Evolutionary conservation across 2,329 filamentous ascomycete genomes (phyloP), one percentile per base, ranked within the genome.

Genomic region (Polychaeton citri): DNA sequence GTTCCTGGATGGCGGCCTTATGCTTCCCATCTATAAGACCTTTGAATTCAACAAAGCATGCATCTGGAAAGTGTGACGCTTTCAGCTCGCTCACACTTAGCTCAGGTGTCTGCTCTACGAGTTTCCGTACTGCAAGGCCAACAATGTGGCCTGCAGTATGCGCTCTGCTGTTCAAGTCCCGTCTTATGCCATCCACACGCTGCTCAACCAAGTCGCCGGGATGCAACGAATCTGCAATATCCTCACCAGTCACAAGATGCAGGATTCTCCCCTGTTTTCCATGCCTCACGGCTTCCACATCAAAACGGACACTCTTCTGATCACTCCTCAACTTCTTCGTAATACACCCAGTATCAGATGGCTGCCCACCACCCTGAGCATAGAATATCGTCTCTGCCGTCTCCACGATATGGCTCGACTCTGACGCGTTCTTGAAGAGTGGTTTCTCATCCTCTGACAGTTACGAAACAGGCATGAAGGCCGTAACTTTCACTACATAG

Each of bases 301-400:
- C 38, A 28, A 42, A 45, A 7, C 31, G 2, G 21, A 35, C 3
- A 13, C 20, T n/a, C 24, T 28, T 28, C 5, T 7, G 12, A 7
- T 4, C 15, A 10, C 5, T 15, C 24, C 5, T 15, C 7, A 15
- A 28, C 12, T 10, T 4, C 7, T 37, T 24, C 6, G 36, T 37
- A 21, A 44, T 43, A 32, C 26, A 21, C 13, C 44, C 44, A 4
- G 32, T 32, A 30, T 46, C 44, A n/a, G 40, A 43, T 2, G 44
- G 44, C 32, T 46, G 44, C 7, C 44, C 44, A 13, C 44, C 44
- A 4, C 44, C 44, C 33, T 46, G 42, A 19, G 42, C 40, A 21
- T 46, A 41, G 32, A 46, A 41, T 19, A 46, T 46, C 5, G 44
- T 46, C 19, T 43, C 33, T 9, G 33, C 32, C n/a, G 40, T 39